phyloP scores from a whole-genome alignment of 208 protist species.

The Angomonas deanei region DNA sequence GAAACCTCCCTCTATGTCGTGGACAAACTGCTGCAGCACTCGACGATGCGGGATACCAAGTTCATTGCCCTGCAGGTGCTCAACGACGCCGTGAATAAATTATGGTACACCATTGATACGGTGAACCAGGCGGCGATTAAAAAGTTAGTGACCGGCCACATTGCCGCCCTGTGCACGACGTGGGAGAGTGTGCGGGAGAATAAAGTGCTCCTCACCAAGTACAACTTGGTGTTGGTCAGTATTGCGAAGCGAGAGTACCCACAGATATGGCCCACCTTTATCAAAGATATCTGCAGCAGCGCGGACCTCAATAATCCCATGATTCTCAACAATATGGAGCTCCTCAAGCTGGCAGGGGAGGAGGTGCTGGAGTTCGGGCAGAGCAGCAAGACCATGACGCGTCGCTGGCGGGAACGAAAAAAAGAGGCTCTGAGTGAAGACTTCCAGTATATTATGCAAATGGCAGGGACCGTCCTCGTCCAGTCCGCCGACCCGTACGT shows the following conservation, averaged over 20 bases:
- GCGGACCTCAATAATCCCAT: conserved; percentile 88
- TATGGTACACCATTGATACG: conserved; percentile 93
- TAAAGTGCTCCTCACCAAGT: conserved; percentile 82
- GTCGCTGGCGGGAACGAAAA: conserved; percentile 92
- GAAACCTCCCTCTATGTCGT: conserved; percentile 91
- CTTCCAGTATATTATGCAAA: conserved; percentile 93
- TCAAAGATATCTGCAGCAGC: conserved; percentile 95
- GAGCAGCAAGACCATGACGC: conserved; percentile 96
- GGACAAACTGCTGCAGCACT: conserved; percentile 87
- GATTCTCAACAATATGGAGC: conserved; percentile 97
- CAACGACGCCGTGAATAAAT: conserved; percentile 89
- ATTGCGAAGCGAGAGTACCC: conserved; percentile 99
- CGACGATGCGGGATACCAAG: conserved; percentile 62
- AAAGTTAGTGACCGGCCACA: conserved; percentile 93
- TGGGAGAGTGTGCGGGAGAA: conserved; percentile 46
- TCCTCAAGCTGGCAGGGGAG: conserved; percentile 95
- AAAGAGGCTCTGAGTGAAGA: conserved; percentile 94
- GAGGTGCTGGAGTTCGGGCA: conserved; percentile 98
- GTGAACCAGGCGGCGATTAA: conserved; percentile 92
- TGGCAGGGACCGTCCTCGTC: conserved; percentile 81
- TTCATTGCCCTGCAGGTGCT: conserved; percentile 93
- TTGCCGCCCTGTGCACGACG: conserved; percentile 83
- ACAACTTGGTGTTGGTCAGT: conserved; percentile 87
- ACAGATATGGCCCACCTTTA: conserved; percentile 96
- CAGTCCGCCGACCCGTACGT: conserved; percentile 38